Percentiles rank a stretch among this genome's conserved stretches.
Conservation (phyloP, 1,139 yeast species). For the Suhomyces coccinellae region DNA sequence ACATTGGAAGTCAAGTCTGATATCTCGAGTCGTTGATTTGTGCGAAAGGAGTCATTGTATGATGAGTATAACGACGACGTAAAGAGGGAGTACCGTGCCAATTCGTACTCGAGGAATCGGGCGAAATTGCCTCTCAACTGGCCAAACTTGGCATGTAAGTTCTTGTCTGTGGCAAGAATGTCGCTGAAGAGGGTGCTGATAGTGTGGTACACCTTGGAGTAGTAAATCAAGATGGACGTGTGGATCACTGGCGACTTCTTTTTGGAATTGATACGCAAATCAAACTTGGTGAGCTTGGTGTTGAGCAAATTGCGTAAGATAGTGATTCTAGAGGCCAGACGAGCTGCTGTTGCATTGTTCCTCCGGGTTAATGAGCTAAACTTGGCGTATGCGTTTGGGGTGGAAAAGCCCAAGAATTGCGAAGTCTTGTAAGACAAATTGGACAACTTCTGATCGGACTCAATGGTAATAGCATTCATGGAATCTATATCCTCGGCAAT, state of each 20-base stretch:
- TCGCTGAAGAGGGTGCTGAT: conserved; percentile 28
- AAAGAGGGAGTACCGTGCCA: conserved; percentile 25
- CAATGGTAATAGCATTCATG: conserved; percentile 46
- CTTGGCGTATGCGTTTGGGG: conserved; percentile 21
- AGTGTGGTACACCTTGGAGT: conserved; percentile 38
- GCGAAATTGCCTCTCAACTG: conserved; percentile 28
- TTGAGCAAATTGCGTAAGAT: conserved; percentile 33
- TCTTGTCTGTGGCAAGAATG: conserved; percentile 20
- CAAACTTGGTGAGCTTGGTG: conserved; percentile 29
- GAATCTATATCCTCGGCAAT: conserved; percentile 68
- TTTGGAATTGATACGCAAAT: conserved; percentile 21
- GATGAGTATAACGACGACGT: conserved; percentile 12
- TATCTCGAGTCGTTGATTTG: conserved; percentile 17
- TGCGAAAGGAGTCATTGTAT: conserved; percentile 19
- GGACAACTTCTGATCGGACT: conserved; percentile 30
- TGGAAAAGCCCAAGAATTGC: conserved; percentile 30
- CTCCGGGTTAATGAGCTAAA: conserved; percentile 24
- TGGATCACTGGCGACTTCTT: conserved; percentile 17
- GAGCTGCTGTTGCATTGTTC: conserved; percentile 15
- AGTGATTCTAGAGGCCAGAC: conserved; percentile 18
- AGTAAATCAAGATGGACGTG: conserved; percentile 34
- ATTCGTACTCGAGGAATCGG: conserved; percentile 24
- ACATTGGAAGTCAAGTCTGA: conserved; percentile 4
- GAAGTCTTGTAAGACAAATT: conserved; percentile 36
- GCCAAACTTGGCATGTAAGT: conserved; percentile 21